phyloP scores from a whole-genome alignment of 1,284 basidiomycete species.

The Leccinum fuscescens region DNA sequence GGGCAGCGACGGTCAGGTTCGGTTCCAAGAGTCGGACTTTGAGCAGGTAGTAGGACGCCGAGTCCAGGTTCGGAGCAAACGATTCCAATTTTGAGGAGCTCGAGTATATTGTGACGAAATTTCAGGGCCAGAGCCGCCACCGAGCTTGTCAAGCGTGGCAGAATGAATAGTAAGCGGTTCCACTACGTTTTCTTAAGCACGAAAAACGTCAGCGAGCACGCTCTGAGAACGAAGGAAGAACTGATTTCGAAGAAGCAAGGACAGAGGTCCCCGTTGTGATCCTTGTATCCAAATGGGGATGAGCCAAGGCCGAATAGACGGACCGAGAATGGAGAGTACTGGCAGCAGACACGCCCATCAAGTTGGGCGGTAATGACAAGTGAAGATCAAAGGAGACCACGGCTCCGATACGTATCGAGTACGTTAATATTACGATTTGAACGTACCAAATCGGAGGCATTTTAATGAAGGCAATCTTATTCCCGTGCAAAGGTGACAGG shows the following conservation, averaged over 20 bases:
- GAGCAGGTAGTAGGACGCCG: conserved; percentile 1
- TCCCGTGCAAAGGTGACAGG: conserved; percentile 14
- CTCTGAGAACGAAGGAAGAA: conserved; percentile 3
- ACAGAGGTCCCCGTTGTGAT: conserved; percentile 23
- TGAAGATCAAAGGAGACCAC: conserved; percentile 27
- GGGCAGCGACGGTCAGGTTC: conserved; percentile 6
- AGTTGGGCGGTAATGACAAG: conserved; percentile 23
- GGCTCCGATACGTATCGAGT: conserved; percentile 29
- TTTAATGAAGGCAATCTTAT: conserved; percentile 27
- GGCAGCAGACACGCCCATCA: not conserved
- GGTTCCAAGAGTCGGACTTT: conserved; percentile 15
- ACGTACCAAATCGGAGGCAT: conserved; percentile 20
- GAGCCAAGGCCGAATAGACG: conserved; percentile 5
- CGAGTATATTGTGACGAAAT: not conserved
- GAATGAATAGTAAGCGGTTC: conserved; percentile 3
- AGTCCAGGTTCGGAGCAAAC: not conserved
- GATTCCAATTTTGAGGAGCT: conserved; percentile 5
- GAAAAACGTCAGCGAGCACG: conserved; percentile 16
- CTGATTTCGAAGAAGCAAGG: conserved; percentile 13
- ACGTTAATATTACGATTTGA: conserved; percentile 27
- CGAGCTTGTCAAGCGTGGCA: conserved; percentile 2
- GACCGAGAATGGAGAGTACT: conserved; percentile 6
- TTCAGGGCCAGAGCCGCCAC: not conserved
- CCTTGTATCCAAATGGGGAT: not conserved
- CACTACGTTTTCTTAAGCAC: conserved; percentile 4